Conservation (phyloP, 164 flowering plant species). For the Dillenia turbinata region DNA sequence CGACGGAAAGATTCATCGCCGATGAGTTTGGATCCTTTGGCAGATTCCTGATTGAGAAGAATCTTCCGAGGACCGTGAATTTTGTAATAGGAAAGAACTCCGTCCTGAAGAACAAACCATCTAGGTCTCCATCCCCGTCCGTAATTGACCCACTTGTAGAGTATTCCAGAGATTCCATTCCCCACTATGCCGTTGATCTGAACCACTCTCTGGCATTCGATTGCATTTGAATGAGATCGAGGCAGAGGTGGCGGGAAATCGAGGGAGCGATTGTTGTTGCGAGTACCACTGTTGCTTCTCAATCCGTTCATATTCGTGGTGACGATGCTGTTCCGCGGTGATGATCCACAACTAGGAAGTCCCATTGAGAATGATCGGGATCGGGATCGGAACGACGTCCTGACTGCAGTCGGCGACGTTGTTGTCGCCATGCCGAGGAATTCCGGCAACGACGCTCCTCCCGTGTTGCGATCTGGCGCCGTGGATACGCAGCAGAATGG, state of each 20-base stretch:
- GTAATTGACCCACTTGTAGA: conserved; percentile 96
- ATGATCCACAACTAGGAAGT: no score
- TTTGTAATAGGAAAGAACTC: conserved; percentile 59
- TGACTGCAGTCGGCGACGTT: neutral
- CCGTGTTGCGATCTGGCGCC: conserved; percentile 9
- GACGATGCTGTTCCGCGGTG: no score
- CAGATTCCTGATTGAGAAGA: conserved; percentile 53
- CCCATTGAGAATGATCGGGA: no score
- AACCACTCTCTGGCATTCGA: conserved; percentile 25
- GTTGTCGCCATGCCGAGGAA: neutral
- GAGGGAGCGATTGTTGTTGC: neutral
- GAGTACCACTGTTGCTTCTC: no score
- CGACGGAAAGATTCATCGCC: conserved; percentile 67
- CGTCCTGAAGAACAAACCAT: conserved; percentile 75
- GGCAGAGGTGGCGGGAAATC: neutral
- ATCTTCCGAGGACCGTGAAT: conserved; percentile 91
- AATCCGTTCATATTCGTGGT: no score
- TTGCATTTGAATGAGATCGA: conserved; percentile 6
- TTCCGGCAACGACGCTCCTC: conserved; percentile 6
- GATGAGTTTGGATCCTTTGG: conserved; percentile 75
- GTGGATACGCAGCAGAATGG: conserved; percentile 30
- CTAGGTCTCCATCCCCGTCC: conserved; percentile 95
- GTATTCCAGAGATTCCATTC: conserved; percentile 66
- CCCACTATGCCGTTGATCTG: conserved; percentile 78
- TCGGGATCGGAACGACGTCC: no score